A percentile compares a stretch with the other conserved stretches of the same genome.
Conservation (phyloP, 2,329 filamentous ascomycete species). For the Sporothrix humicola region DNA sequence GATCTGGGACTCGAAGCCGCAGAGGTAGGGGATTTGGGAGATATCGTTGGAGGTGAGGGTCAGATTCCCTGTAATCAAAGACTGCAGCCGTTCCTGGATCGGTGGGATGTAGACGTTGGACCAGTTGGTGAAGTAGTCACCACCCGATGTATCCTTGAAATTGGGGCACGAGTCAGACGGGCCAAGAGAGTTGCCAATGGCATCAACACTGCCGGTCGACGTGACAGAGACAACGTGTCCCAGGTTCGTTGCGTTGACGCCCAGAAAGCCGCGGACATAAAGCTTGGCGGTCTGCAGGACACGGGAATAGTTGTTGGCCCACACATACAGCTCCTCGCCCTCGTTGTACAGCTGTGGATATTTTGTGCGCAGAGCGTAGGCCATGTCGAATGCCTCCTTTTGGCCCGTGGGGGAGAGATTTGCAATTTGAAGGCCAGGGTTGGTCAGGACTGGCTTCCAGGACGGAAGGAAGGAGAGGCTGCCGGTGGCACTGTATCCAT, state of each 20-base stretch:
- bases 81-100: constrained; percentile 60
- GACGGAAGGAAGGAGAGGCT: constrained; percentile 61
- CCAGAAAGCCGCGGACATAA: constrained; percentile 67
- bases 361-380: constrained; percentile 57
- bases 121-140: constrained; percentile 48
- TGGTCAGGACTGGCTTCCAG: constrained; percentile 64
- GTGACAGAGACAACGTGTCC: constrained; percentile 66
- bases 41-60: constrained; percentile 54
- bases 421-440: constrained; percentile 61
- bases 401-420: constrained; percentile 66
- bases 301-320: constrained; percentile 69
- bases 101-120: constrained; percentile 46
- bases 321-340: constrained; percentile 61
- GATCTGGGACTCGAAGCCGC: constrained; percentile 73
- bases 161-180: constrained; percentile 67
- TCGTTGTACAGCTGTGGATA: constrained; percentile 58
- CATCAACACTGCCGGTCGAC: constrained; percentile 55
- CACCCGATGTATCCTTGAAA: constrained; percentile 60
- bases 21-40: constrained; percentile 66
- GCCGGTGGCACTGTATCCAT: constrained; percentile 58
- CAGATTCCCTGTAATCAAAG: constrained; percentile 59
- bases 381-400: constrained; percentile 64
- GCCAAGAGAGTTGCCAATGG: constrained; percentile 66
- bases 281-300: constrained; percentile 67
- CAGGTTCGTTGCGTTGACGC: constrained; percentile 57